Evolutionary conservation across 805 yeast genomes (phyloP).

Genomic region (Candida qinlingensis): DNA sequence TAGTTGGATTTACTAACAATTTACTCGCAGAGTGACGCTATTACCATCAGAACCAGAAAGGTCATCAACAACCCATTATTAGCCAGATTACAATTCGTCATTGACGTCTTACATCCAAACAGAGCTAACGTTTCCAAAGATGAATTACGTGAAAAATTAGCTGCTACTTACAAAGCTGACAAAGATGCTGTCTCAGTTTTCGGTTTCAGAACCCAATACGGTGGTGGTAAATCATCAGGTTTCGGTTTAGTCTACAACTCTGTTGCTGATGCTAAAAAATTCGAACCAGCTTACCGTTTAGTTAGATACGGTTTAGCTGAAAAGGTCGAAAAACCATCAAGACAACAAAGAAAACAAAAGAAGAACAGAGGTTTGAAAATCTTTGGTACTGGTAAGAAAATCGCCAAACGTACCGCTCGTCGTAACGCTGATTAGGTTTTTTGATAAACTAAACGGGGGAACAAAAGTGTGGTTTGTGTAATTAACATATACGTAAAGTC

Average conservation of each 20-base stretch:
- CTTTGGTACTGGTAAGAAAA: conserved; percentile 96
- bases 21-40: conserved; percentile 83
- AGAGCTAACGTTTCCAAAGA: conserved; percentile 98
- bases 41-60: conserved; percentile 98
- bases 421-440: conserved; percentile 72
- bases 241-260: conserved; percentile 99
- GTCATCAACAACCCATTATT: conserved; percentile 98
- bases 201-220: conserved; percentile 99
- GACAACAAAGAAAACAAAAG: conserved; percentile 99
- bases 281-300: conserved; percentile 99
- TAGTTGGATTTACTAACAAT: conserved; percentile 17
- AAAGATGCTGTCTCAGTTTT: conserved; percentile 95
- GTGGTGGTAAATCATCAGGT: conserved; percentile 99
- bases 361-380: conserved; percentile 99
- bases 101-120: conserved; percentile 99
- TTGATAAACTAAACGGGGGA: conserved; percentile 10
- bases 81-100: conserved; percentile 99
- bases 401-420: conserved; percentile 88
- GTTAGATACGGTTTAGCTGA: conserved; percentile 97
- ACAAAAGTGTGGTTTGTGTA: conserved; percentile 7
- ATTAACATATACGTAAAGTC: conserved; percentile 10
- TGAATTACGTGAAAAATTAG: conserved; percentile 93
- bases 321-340: conserved; percentile 94
- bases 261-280: conserved; percentile 94
- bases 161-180: conserved; percentile 85